Evolutionary conservation across 352 stramenopile species (phyloP).

Genomic region (Pilasporangium apinafurcum): DNA sequence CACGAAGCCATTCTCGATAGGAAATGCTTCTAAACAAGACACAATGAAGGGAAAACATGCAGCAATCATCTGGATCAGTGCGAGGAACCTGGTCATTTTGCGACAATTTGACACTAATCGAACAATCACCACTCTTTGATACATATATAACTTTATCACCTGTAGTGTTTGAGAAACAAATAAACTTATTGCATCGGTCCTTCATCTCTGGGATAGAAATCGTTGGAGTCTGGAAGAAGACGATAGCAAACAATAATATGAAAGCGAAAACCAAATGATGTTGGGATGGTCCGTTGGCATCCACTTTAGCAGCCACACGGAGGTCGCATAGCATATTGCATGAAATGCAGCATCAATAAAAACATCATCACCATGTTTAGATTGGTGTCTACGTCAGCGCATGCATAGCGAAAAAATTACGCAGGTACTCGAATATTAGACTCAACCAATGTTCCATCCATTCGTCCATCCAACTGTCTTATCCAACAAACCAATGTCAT

Average conservation of each 20-base stretch:
- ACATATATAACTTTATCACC: too few relatives aligned
- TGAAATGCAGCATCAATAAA: slow-evolving; percentile 80
- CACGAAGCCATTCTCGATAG: slow-evolving; percentile 78
- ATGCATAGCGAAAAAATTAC: neutral
- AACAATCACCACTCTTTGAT: too few relatives aligned
- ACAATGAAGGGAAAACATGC: neutral
- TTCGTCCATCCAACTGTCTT: neutral
- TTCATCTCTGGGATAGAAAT: too few relatives aligned
- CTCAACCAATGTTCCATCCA: slow-evolving; percentile 1
- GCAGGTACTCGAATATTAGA: neutral
- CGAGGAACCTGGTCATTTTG: too few relatives aligned
- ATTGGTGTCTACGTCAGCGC: slow-evolving; percentile 43
- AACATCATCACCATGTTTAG: slow-evolving; percentile 84
- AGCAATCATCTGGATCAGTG: too few relatives aligned
- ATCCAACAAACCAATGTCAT: neutral
- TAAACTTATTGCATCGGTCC: too few relatives aligned
- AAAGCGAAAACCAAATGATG: too few relatives aligned
- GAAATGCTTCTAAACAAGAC: slow-evolving; percentile 65
- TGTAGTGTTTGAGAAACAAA: too few relatives aligned
- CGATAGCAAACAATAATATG: too few relatives aligned
- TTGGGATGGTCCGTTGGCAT: too few relatives aligned
- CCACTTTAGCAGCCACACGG: slow-evolving; percentile 68
- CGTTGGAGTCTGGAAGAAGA: too few relatives aligned
- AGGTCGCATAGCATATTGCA: slow-evolving; percentile 84
- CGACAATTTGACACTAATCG: too few relatives aligned